These are phyloP conservation scores for Verticillium nubilum DNA, from an alignment of 2,329 filamentous ascomycete species.

Conservation along the genomic window DNA sequence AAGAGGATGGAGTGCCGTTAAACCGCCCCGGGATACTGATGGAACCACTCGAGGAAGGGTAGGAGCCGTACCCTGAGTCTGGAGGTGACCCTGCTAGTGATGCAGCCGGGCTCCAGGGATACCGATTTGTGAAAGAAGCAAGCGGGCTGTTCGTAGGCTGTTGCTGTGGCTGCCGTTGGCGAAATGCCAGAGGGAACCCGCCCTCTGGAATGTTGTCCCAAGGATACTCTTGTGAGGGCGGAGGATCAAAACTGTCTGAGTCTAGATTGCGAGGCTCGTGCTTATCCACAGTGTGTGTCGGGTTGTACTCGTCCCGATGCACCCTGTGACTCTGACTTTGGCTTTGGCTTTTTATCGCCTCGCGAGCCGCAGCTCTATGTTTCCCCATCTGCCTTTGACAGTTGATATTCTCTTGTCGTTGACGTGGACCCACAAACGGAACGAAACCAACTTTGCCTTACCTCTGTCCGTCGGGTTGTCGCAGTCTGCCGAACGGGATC, in stretches of 20 bases:
- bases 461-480: too few species aligned
- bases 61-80: background rate
- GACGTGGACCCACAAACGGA: background rate
- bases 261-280: background rate
- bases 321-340: background rate
- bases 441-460: too few species aligned
- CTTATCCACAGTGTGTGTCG: background rate
- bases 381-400: background rate
- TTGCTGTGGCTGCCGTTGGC: background rate
- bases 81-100: background rate
- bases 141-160: background rate
- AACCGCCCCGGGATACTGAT: background rate
- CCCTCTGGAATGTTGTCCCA: background rate
- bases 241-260: background rate
- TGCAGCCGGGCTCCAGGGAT: background rate
- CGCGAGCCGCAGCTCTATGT: background rate
- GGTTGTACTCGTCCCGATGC: background rate
- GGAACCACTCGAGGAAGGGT: background rate
- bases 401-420: background rate
- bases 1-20: background rate
- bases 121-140: background rate
- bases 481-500: background rate
- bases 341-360: background rate
- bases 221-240: background rate
- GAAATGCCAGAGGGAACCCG: background rate